phyloP scores from a whole-genome alignment of 176 grass and related monocot genomes.

The Bromus sterilis region DNA sequence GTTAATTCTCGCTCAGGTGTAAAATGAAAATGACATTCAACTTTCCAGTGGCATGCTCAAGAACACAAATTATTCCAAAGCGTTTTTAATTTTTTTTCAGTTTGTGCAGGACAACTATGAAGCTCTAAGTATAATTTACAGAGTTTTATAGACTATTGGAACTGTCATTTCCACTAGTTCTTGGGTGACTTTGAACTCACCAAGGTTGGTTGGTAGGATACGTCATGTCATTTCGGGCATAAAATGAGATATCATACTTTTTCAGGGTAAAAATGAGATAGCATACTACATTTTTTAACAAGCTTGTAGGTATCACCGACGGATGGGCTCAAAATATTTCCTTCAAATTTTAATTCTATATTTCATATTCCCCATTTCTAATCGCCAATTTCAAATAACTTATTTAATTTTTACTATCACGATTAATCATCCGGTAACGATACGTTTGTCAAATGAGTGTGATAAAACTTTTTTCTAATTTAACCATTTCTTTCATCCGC shows the following conservation, averaged over 20 bases:
- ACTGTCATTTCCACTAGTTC: neutral
- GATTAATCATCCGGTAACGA: no score
- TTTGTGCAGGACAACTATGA: neutral
- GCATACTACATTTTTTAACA: no score
- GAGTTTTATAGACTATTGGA: neutral
- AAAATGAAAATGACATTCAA: neutral
- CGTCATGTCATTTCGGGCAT: neutral
- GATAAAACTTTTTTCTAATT: no score
- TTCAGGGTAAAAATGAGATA: neutral
- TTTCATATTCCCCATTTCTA: no score
- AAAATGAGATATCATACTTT: no score
- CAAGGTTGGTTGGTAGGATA: slow-evolving; percentile 20
- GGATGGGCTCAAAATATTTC: no score
- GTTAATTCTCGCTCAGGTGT: neutral
- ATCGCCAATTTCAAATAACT: no score
- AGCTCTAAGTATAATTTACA: neutral
- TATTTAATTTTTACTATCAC: no score
- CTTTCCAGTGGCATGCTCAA: neutral
- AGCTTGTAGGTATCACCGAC: no score
- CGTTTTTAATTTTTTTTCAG: neutral
- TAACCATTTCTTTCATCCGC: no score
- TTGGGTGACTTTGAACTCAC: neutral
- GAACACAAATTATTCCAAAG: neutral
- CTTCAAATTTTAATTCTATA: no score
- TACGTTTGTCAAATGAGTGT: no score